Evolutionary conservation across 805 yeast species (phyloP).

Genomic region (Zygosaccharomyces pseudorouxii): DNA sequence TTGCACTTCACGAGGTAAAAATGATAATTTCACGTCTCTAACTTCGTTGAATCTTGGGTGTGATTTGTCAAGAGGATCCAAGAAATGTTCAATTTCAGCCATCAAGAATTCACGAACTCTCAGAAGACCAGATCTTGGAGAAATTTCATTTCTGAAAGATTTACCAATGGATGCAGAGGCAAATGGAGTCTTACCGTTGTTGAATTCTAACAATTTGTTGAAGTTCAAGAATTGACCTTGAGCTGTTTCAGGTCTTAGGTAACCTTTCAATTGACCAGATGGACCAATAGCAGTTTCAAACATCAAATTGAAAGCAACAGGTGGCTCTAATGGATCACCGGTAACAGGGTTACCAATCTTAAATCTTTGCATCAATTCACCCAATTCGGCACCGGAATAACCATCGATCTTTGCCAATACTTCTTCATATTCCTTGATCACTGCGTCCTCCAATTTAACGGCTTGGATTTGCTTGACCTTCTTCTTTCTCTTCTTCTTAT

Average conservation of each 20-base stretch:
- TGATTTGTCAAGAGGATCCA: slow-evolving; percentile 83
- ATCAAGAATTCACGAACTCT: slow-evolving; percentile 98
- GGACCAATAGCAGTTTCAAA: slow-evolving; percentile 99
- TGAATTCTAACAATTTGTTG: slow-evolving; percentile 86
- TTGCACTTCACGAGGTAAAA: slow-evolving; percentile 85
- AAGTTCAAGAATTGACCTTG: slow-evolving; percentile 98
- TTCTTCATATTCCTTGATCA: slow-evolving; percentile 74
- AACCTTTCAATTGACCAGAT: slow-evolving; percentile 93
- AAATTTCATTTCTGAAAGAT: slow-evolving; percentile 97
- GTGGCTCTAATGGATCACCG: slow-evolving; percentile 79
- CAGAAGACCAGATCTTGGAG: slow-evolving; percentile 95
- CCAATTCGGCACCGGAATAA: slow-evolving; percentile 86
- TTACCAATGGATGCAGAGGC: slow-evolving; percentile 99
- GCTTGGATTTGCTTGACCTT: slow-evolving; percentile 93
- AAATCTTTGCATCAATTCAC: slow-evolving; percentile 77
- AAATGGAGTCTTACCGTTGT: slow-evolving; percentile 95
- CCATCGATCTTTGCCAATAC: slow-evolving; percentile 94
- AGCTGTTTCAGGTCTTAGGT: slow-evolving; percentile 97
- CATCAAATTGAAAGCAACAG: slow-evolving; percentile 95
- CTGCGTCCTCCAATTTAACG: slow-evolving; percentile 75
- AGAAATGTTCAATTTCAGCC: slow-evolving; percentile 99
- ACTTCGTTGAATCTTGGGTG: slow-evolving; percentile 80
- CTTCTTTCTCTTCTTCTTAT: slow-evolving; percentile 90
- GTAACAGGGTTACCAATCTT: slow-evolving; percentile 90
- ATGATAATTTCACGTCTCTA: slow-evolving; percentile 62